Evolutionary conservation across 2,329 filamentous ascomycete genomes (phyloP).

Genomic region (Clarireedia monteithiana): DNA sequence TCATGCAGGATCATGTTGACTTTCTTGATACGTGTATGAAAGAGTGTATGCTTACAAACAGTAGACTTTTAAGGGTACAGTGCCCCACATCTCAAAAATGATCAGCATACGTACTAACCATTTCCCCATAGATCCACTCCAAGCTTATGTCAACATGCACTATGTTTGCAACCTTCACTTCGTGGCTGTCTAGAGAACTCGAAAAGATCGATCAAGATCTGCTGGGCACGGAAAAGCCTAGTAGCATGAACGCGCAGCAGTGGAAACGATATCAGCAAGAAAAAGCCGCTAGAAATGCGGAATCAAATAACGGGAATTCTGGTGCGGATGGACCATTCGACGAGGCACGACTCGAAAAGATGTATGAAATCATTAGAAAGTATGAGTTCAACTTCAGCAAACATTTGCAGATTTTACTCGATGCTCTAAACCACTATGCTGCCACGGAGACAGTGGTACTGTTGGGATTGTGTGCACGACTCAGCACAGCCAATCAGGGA

Average conservation of each 20-base stretch:
- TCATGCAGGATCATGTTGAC: conserved; percentile 99
- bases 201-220: conserved; percentile 78
- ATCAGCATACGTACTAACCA: not conserved
- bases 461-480: conserved; percentile 73
- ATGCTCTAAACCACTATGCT: conserved; percentile 93
- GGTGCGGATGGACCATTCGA: conserved; percentile 14
- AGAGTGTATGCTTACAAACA: conserved; percentile 98
- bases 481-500: conserved; percentile 76
- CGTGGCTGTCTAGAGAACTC: conserved; percentile 77
- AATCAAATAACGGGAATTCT: conserved; percentile 18
- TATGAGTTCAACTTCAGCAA: conserved; percentile 91
- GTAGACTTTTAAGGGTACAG: conserved; percentile 77
- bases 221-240: conserved; percentile 46
- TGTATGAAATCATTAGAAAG: conserved; percentile 80
- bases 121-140: conserved; percentile 69
- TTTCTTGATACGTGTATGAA: conserved; percentile 97
- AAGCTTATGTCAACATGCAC: conserved; percentile 95
- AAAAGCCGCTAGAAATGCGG: conserved; percentile 35
- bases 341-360: conserved; percentile 29
- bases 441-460: conserved; percentile 95
- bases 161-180: conserved; percentile 86
- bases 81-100: not conserved
- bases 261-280: conserved; percentile 50
- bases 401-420: conserved; percentile 87
- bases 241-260: conserved; percentile 52